Evolutionary conservation across 129 eudicot species (phyloP).

Genomic region (Solidago caesia): DNA sequence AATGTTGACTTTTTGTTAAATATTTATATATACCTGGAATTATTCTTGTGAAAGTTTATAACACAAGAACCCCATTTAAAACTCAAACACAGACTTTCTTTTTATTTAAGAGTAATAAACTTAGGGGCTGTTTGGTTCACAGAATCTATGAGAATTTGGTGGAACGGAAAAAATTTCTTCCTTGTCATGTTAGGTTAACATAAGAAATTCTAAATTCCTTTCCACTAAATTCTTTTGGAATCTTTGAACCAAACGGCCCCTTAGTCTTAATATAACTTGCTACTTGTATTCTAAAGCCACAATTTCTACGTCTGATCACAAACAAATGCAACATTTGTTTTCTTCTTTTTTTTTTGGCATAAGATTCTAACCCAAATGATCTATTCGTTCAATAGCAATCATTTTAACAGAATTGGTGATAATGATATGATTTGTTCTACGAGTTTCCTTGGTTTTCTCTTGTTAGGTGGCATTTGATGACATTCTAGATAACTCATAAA

Average conservation of each 20-base stretch:
- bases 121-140: too few relatives aligned
- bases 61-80: neutral
- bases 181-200: neutral
- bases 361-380: neutral
- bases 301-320: neutral
- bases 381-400: neutral
- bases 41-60: neutral
- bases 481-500: neutral
- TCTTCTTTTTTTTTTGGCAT: neutral
- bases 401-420: neutral
- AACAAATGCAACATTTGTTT: neutral
- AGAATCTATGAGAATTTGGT: too few relatives aligned
- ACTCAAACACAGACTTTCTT: neutral
- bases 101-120: too few relatives aligned
- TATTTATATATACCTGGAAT: neutral
- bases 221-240: too few relatives aligned
- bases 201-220: neutral
- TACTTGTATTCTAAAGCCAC: neutral
- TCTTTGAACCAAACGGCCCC: too few relatives aligned
- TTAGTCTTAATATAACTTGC: neutral
- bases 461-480: neutral
- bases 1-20: neutral
- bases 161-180: too few relatives aligned
- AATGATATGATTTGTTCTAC: neutral
- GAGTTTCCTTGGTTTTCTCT: neutral